Evolutionary conservation across 768 basidiomycete genomes (phyloP), one percentile per base, ranked within the genome.

Genomic region (Tricholomella constricta): DNA sequence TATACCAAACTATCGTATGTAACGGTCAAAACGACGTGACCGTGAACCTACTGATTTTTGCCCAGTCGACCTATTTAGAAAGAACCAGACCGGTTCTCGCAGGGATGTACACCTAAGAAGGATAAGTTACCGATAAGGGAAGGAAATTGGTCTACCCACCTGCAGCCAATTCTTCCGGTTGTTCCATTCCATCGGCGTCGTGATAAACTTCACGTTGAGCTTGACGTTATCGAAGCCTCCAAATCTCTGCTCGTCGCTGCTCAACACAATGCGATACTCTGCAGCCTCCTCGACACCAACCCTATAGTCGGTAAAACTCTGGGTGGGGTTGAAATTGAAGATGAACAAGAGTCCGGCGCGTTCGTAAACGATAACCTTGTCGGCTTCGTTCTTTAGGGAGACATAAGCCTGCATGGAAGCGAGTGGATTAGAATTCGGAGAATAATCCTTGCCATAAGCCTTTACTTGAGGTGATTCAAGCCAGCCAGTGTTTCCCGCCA

Each of bases 301-400:
- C 42, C 94, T 85, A 71, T 98, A 99, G 70, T 98, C 94, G 40
- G 86, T 84, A 75, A 86, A 99, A 54, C 94, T 96, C 35, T 90
- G 70, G n/a, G 81, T 83, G 5, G 92, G 86, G 75, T 98, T 86
- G 80, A 98, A 96, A 73, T 99, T 98, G 82, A 97, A 98, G 62
- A 98, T 78, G 76, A 98, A 99, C 40, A 99, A 73, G 37, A 98
- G 78, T 27, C 92, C 90, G 17, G 90, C 94, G 46, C 97, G 89
- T 76, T 99, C 97, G 66, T 84, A 98, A 6, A 91, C 94, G 63
- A 98, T 76, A 57, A 96, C 81, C 74, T 98, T 98, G 80, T 98
- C 97, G 9, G 55, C 69, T 70, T 98, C 94, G 66, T 98, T 79
- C 75, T 97, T 98, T 57, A 99, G 81, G 20, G 95, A 98, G 31